These are phyloP conservation scores for Dillenia suffruticosa DNA, from an alignment of 164 flowering plant genomes.

Conservation along the genomic window DNA sequence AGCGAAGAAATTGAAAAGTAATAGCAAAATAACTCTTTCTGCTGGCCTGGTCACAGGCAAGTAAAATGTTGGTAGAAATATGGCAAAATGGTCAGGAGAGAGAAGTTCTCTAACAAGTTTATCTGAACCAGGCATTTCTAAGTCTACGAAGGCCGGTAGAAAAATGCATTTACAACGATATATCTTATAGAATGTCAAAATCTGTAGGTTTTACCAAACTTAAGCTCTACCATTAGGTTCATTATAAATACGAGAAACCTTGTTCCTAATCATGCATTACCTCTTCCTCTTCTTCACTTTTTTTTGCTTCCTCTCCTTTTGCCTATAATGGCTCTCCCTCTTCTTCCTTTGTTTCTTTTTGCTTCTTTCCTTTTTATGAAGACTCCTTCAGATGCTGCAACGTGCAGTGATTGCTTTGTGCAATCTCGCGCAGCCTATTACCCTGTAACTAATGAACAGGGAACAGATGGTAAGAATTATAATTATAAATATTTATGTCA, in stretches of 20 bases:
- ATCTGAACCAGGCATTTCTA: not conserved
- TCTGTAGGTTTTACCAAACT: constrained; percentile 13
- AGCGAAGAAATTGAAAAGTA: too few relatives aligned
- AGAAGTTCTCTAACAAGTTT: too few relatives aligned
- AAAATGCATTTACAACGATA: constrained; percentile 6
- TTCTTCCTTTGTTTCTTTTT: constrained; percentile 20
- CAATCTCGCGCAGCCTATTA: constrained; percentile 70
- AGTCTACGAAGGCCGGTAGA: constrained; percentile 16
- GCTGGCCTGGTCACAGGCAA: too few relatives aligned
- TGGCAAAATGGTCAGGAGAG: too few relatives aligned
- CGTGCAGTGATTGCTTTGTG: constrained; percentile 49
- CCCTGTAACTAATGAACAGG: constrained; percentile 58
- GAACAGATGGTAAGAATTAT: constrained; percentile 53
- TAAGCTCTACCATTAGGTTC: constrained; percentile 4
- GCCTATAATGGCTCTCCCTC: constrained; percentile 31
- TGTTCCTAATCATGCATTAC: constrained; percentile 13
- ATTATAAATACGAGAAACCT: constrained; percentile 29
- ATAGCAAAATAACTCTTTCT: too few relatives aligned
- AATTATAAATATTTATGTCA: constrained; percentile 1
- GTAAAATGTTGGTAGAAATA: too few relatives aligned
- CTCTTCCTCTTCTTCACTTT: constrained; percentile 3
- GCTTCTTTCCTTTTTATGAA: constrained; percentile 24
- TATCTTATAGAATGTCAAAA: constrained; percentile 23
- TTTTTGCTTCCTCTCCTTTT: not conserved
- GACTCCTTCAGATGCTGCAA: constrained; percentile 32